Percentiles rank a stretch among this genome's conserved stretches.
These are phyloP conservation scores for Carallia pectinifolia DNA, from an alignment of 345 rosid species.

Conservation along the genomic window DNA sequence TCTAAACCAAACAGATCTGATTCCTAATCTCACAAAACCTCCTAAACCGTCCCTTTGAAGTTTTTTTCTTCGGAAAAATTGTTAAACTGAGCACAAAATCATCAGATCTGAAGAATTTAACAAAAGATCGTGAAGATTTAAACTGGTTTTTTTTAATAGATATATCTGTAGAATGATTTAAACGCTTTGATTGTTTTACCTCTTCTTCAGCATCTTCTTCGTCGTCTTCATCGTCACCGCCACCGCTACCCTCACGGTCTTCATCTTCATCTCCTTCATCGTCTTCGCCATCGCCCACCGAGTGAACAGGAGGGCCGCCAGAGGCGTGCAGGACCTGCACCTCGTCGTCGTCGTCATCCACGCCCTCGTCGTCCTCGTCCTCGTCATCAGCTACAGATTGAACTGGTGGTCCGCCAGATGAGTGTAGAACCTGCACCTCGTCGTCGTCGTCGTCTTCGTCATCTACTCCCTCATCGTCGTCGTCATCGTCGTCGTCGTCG, in stretches of 20 bases:
- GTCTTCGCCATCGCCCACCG: constrained; percentile 53
- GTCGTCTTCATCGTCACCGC: constrained; percentile 26
- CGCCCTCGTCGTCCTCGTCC: constrained; percentile 37
- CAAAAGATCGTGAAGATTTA: background rate
- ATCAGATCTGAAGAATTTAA: constrained; percentile 30
- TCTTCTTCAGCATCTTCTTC: constrained; percentile 35
- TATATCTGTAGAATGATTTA: background rate
- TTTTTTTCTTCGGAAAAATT: background rate
- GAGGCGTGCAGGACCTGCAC: constrained; percentile 57
- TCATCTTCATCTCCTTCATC: constrained; percentile 54
- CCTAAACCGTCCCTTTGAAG: background rate
- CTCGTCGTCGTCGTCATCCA: constrained; percentile 38
- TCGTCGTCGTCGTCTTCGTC: constrained; percentile 5
- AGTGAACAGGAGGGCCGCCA: constrained; percentile 48
- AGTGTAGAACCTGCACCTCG: constrained; percentile 44
- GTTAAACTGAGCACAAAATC: background rate
- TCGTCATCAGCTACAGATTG: constrained; percentile 53
- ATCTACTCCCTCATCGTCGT: constrained; percentile 25
- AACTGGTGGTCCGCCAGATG: constrained; percentile 55
- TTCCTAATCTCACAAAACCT: background rate
- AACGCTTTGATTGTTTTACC: constrained; percentile 5
- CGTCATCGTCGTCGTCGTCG: constrained; percentile 45
- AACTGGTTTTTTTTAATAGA: background rate
- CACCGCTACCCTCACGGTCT: constrained; percentile 34
- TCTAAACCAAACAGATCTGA: constrained; percentile 23